A percentile compares a stretch with the other conserved stretches of the same genome.
phyloP scores from a whole-genome alignment of 129 eudicot genomes.

The Flaveria linearis region DNA sequence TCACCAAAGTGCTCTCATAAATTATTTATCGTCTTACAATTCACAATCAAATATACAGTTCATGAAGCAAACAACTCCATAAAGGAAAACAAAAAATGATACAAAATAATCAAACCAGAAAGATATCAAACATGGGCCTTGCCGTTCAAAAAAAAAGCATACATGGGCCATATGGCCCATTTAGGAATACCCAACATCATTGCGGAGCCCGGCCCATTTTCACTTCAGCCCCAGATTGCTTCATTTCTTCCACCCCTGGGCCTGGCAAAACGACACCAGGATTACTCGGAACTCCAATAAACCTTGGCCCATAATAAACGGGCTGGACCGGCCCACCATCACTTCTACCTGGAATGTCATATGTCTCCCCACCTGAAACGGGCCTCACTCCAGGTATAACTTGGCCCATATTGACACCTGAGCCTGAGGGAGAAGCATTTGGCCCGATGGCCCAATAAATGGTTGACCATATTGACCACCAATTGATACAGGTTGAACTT shows the following conservation, averaged over 20 bases:
- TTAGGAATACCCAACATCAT: slow-evolving; percentile 22
- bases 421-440: slow-evolving; percentile 40
- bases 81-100: slow-evolving; percentile 12
- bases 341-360: slow-evolving; percentile 42
- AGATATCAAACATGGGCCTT: slow-evolving; percentile 29
- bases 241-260: slow-evolving; percentile 55
- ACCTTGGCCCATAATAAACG: slow-evolving; percentile 61
- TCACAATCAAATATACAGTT: slow-evolving; percentile 6
- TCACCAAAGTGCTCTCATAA: not conserved
- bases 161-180: no score
- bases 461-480: slow-evolving; percentile 59
- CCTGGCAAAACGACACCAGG: slow-evolving; percentile 62
- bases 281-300: slow-evolving; percentile 54
- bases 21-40: not conserved
- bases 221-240: slow-evolving; percentile 38
- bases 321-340: slow-evolving; percentile 48
- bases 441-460: slow-evolving; percentile 49
- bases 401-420: slow-evolving; percentile 43
- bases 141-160: no score
- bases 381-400: slow-evolving; percentile 54
- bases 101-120: not conserved
- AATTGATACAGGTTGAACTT: slow-evolving; percentile 42
- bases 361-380: slow-evolving; percentile 33
- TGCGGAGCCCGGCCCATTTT: slow-evolving; percentile 53
- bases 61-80: slow-evolving; percentile 20